A percentile compares a stretch with the other conserved stretches of the same genome.
phyloP scores from a whole-genome alignment of 148 eudicot genomes.

The Diospyros lotus region DNA sequence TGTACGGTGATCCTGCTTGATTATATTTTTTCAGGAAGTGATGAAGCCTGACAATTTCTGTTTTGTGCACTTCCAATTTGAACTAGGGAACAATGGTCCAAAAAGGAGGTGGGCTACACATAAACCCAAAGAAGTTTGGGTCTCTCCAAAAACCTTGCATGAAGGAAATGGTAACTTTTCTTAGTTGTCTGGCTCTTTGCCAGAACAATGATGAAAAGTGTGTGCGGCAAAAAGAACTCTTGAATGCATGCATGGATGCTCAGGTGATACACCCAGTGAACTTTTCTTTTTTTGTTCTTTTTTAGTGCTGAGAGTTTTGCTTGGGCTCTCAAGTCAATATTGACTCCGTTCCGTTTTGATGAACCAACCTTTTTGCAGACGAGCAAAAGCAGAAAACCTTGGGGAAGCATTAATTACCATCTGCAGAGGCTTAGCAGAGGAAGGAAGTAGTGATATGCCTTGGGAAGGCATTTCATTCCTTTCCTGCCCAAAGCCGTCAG shows the following conservation, averaged over 20 bases:
- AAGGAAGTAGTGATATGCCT: constrained; percentile 42
- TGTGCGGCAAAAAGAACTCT: constrained; percentile 60
- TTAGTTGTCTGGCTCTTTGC: constrained; percentile 67
- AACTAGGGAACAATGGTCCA: constrained; percentile 53
- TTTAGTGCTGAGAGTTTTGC: background rate
- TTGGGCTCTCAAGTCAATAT: background rate
- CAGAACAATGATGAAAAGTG: constrained; percentile 75
- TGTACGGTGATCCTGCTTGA: no score
- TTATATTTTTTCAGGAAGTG: background rate
- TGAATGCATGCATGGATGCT: constrained; percentile 75
- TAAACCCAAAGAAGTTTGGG: constrained; percentile 76
- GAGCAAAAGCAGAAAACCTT: constrained; percentile 48
- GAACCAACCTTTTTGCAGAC: constrained; percentile 35
- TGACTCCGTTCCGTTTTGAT: background rate
- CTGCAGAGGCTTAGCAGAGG: constrained; percentile 81
- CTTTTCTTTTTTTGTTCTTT: background rate
- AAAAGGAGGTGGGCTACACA: constrained; percentile 49
- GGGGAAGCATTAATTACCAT: constrained; percentile 78
- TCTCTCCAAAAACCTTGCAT: constrained; percentile 66
- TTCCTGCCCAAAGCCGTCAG: no score
- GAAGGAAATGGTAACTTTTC: constrained; percentile 81
- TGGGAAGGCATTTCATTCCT: no score
- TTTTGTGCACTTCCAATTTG: constrained; percentile 5
- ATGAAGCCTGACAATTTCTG: background rate
- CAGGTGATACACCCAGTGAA: constrained; percentile 44